These are phyloP conservation scores for Suillus americanus DNA, from an alignment of 768 basidiomycete species.

Conservation along the genomic window DNA sequence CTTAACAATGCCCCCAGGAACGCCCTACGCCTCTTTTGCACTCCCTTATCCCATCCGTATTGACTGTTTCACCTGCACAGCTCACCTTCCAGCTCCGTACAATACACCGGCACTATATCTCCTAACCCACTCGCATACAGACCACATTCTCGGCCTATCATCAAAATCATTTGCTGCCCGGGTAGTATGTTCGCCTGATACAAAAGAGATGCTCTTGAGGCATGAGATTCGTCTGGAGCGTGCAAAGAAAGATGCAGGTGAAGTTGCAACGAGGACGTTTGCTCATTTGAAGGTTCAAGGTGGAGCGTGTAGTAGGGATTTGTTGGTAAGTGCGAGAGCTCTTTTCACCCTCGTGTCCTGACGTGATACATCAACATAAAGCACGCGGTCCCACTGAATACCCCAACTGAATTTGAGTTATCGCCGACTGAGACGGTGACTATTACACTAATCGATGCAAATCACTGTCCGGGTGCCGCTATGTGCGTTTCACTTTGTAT, in stretches of 20 bases:
- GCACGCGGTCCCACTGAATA: constrained; percentile 60
- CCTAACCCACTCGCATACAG: constrained; percentile 89
- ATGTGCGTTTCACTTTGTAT: constrained; percentile 54
- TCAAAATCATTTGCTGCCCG: constrained; percentile 70
- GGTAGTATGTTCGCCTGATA: constrained; percentile 78
- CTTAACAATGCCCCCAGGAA: constrained; percentile 67
- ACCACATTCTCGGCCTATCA: constrained; percentile 78
- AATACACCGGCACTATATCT: constrained; percentile 57
- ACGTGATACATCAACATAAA: constrained; percentile 24
- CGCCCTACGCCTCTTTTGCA: constrained; percentile 75
- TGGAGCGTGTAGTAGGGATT: constrained; percentile 58
- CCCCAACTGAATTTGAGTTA: constrained; percentile 62
- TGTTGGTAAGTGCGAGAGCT: constrained; percentile 45
- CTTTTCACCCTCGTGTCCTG: neutral
- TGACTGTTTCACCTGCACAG: constrained; percentile 68
- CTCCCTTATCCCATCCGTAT: constrained; percentile 83
- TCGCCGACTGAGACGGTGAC: constrained; percentile 57
- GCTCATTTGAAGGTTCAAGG: constrained; percentile 64
- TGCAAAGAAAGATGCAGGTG: constrained; percentile 27
- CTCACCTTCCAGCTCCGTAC: constrained; percentile 31
- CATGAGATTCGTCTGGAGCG: constrained; percentile 73
- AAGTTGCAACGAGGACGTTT: constrained; percentile 48
- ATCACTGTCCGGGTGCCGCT: constrained; percentile 92
- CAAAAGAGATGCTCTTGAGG: constrained; percentile 82
- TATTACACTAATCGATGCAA: constrained; percentile 84